phyloP scores from a whole-genome alignment of 257 asterid species.

The Gardenia jasminoides region DNA sequence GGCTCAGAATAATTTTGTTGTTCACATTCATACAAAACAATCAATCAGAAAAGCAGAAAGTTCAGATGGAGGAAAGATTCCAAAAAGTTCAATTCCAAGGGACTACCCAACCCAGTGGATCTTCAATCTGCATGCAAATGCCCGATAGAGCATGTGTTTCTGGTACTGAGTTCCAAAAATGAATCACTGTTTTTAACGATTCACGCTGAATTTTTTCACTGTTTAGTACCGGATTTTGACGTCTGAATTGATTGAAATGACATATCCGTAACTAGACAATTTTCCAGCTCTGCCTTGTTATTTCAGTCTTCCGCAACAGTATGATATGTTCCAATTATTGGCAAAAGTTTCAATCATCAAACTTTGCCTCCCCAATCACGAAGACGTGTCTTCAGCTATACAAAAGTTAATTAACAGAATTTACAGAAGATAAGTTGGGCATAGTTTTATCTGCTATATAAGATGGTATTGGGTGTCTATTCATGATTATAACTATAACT shows the following conservation, averaged over 20 bases:
- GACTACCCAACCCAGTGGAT: background rate
- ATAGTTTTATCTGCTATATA: background rate
- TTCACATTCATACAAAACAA: conserved; percentile 5
- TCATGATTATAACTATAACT: background rate
- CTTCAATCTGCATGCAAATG: background rate
- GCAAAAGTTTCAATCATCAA: conserved; percentile 12
- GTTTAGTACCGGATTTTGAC: background rate
- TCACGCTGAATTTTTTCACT: background rate
- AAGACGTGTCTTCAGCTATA: background rate
- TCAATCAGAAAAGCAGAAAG: background rate
- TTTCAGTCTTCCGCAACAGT: conserved; percentile 17
- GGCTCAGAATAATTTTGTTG: background rate
- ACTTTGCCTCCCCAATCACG: conserved; percentile 1
- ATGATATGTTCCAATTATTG: conserved; percentile 23
- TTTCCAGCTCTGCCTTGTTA: conserved; percentile 12
- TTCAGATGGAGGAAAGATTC: background rate
- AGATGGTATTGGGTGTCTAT: too few relatives aligned
- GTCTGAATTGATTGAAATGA: conserved; percentile 42
- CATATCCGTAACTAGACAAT: conserved; percentile 21
- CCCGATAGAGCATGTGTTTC: background rate
- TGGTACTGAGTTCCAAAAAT: background rate
- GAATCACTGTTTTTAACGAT: background rate
- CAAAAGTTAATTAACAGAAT: background rate
- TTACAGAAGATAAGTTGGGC: background rate
- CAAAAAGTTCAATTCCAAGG: background rate